These are phyloP conservation scores for Pholiota molesta DNA, from an alignment of 768 basidiomycete species.

Conservation along the genomic window DNA sequence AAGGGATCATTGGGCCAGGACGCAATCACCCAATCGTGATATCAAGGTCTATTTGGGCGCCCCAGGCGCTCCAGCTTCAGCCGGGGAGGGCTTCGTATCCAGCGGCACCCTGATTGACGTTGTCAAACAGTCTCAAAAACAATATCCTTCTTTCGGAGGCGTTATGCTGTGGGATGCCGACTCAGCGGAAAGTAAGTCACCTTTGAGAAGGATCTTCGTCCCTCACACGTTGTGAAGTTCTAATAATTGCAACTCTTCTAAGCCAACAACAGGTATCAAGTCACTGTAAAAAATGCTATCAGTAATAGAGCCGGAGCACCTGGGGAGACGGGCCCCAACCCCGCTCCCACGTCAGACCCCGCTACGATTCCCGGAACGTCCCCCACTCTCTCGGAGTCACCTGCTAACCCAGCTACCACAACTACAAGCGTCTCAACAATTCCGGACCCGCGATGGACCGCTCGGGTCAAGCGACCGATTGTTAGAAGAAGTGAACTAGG, in stretches of 20 bases:
- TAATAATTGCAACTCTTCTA: constrained; percentile 2
- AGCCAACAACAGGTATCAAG: constrained; percentile 64
- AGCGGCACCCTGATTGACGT: constrained; percentile 44
- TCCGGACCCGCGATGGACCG: constrained; percentile 35
- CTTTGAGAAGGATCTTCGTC: constrained; percentile 17
- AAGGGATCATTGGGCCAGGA: constrained; percentile 67
- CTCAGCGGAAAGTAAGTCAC: constrained; percentile 38
- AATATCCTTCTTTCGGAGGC: constrained; percentile 63
- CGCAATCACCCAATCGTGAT: constrained; percentile 54
- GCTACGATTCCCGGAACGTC: constrained; percentile 7
- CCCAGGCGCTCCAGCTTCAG: constrained; percentile 53
- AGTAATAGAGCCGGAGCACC: constrained; percentile 56
- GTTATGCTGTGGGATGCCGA: constrained; percentile 53
- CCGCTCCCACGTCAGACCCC: constrained; percentile 11
- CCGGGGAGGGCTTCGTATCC: constrained; percentile 55
- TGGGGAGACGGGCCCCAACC: constrained; percentile 3
- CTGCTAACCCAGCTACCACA: constrained; percentile 4
- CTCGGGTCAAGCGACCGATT: constrained; percentile 35
- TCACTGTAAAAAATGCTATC: constrained; percentile 61
- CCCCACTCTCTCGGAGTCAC: constrained; percentile 7
- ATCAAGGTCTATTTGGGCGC: constrained; percentile 66
- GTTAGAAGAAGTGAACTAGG: constrained; percentile 16
- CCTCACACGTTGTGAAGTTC: background rate
- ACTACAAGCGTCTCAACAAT: constrained; percentile 10
- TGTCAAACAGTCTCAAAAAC: constrained; percentile 45